Conservation (phyloP, 345 rosid species). For the Eucalyptus curtisii region DNA sequence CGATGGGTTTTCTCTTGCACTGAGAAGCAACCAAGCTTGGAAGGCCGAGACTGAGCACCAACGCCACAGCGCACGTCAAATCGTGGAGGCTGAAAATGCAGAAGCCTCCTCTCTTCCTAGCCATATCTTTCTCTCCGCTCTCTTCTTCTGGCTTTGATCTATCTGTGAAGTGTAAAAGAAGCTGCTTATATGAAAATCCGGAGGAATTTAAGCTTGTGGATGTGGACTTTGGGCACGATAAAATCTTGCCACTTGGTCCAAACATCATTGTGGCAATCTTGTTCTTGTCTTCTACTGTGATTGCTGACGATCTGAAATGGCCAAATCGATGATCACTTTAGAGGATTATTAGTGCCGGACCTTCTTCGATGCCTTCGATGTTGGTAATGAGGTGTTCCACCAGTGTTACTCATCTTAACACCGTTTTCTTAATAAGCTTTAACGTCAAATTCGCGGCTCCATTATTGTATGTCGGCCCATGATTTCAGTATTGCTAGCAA, state of each 20-base stretch:
- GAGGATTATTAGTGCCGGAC: background rate
- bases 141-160: background rate
- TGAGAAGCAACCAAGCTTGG: slow-evolving; percentile 6
- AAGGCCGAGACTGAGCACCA: background rate
- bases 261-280: background rate
- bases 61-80: background rate
- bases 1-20: slow-evolving; percentile 10
- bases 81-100: background rate
- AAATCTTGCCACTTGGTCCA: background rate
- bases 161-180: background rate
- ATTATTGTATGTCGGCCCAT: background rate
- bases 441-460: background rate
- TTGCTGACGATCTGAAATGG: background rate
- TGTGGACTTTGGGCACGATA: background rate
- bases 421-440: background rate
- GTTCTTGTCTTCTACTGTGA: background rate
- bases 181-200: background rate
- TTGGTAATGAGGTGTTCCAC: background rate
- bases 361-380: background rate
- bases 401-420: background rate
- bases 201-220: background rate
- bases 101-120: background rate
- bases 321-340: background rate
- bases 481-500: background rate
- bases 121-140: background rate